Evolutionary conservation across 108 stramenopile genomes (phyloP), one percentile per base, ranked within the genome.

Genomic region (Tribonema minus): DNA sequence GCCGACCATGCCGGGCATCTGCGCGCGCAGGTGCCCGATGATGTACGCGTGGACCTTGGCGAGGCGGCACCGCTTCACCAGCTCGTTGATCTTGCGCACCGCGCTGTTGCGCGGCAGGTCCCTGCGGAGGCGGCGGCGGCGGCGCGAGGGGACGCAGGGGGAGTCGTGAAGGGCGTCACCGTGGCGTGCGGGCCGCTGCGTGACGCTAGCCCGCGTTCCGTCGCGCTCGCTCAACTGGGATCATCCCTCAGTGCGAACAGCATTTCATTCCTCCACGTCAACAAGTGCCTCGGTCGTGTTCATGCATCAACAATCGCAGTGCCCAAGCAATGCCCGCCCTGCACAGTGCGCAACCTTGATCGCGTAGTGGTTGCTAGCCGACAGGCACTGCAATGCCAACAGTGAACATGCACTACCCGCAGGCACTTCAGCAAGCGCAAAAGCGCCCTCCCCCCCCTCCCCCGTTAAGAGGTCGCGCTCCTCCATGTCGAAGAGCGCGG

Each of bases 11-110:
- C 68, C 62, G n/a, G 85, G 85, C 85, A 88, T 86, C 72, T 88
- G 84, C 27, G 82, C 70, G 37, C 82, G 76, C 31, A 89, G 73
- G 70, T 89, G 78, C 15, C 76, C 84, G 37, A 89, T 84, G 38
- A 89, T 82, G 82, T 86, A 85, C 6, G 81, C 84, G 61, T 83
- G 86, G 9, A 86, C 87, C 72, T 87, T 87, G 38, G 71, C 70
- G 12, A 80, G 67, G 31, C 88, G 84, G 25, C 81, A 82, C 27
- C 88, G 84, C 64, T 91, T 92, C n/a, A 92, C 91, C 40, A 92
- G 85, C 72, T 92, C 90, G 76, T 92, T 92, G 67, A 92, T 89
- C 74, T 90, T 92, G 9, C 92, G 64, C 2, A 91, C 89, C 3
- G 89, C 89, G 12, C 73, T 69, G 60, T 73, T 74, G 26, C 81